Evolutionary conservation across 441 rosid species (phyloP).

Genomic region (Populus hybrid): DNA sequence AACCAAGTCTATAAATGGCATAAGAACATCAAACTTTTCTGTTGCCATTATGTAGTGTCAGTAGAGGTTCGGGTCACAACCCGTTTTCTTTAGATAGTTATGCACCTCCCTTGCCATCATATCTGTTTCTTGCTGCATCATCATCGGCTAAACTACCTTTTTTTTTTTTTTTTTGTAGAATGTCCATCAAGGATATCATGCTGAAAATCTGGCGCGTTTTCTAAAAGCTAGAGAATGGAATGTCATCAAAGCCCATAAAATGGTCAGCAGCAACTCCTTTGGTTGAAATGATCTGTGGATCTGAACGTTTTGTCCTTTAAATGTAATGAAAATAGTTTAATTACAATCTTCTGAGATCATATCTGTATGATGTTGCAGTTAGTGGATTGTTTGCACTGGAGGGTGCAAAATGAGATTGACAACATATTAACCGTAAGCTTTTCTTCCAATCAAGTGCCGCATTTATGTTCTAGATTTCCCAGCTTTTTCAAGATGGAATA

Average conservation of each 20-base stretch:
- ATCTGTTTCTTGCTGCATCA: not conserved
- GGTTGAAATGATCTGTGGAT: not conserved
- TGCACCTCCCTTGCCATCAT: not conserved
- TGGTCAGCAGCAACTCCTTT: conserved; percentile 46
- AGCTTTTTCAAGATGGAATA: conserved; percentile 1
- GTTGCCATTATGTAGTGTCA: not conserved
- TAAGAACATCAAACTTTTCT: not conserved
- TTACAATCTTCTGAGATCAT: conserved; percentile 14
- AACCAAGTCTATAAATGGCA: not conserved
- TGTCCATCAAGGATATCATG: conserved; percentile 71
- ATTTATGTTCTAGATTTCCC: not conserved
- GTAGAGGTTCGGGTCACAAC: not conserved
- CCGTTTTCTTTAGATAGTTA: not conserved
- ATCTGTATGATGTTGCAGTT: conserved; percentile 47
- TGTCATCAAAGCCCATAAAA: conserved; percentile 76
- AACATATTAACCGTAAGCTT: conserved; percentile 62
- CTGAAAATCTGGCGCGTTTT: conserved; percentile 77
- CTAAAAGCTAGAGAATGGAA: conserved; percentile 88
- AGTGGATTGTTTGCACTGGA: conserved; percentile 82
- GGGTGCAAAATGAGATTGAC: conserved; percentile 83
- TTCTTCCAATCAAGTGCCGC: conserved; percentile 6
- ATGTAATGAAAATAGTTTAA: not conserved
- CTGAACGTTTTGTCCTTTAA: not conserved
- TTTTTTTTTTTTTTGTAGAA: conserved; percentile 44
- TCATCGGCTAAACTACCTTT: conserved; percentile 3